Percentiles rank a stretch among this genome's conserved stretches.
Conservation (phyloP, 1,284 basidiomycete genomes). For the Tremellales sp. region DNA sequence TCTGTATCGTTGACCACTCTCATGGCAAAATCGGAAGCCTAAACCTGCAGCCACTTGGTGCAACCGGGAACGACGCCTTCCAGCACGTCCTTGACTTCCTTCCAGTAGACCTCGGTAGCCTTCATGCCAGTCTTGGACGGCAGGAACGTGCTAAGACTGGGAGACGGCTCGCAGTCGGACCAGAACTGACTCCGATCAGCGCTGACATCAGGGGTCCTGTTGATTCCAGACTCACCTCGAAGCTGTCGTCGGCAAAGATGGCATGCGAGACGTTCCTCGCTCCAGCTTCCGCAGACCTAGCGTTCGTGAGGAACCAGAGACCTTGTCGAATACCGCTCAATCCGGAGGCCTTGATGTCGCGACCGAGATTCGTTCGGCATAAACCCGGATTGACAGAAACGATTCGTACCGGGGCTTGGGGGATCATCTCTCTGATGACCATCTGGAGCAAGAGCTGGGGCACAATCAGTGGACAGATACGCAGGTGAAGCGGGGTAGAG, state of each 20-base stretch:
- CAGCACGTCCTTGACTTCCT: conserved; percentile 7
- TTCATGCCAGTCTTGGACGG: conserved; percentile 4
- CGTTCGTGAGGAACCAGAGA: conserved; percentile 1
- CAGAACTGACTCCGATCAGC: conserved; percentile 7
- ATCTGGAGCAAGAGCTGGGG: conserved; percentile 22
- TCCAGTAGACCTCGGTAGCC: conserved; percentile 5
- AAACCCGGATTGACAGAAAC: conserved; percentile 16
- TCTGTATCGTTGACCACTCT: no score
- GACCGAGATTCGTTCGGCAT: conserved; percentile 14
- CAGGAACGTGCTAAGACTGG: conserved; percentile 6
- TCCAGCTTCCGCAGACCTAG: conserved; percentile 5
- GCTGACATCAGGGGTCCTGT: background rate
- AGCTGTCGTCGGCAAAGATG: conserved; percentile 2
- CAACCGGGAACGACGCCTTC: conserved; percentile 11
- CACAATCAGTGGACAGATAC: background rate
- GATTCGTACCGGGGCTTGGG: conserved; percentile 7
- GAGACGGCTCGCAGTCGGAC: conserved; percentile 6
- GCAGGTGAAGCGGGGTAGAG: no score
- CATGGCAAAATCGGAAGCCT: no score
- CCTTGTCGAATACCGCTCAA: no score
- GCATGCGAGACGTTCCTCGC: conserved; percentile 10
- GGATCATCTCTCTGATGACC: conserved; percentile 12
- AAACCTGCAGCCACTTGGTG: conserved; percentile 3
- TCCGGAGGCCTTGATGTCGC: conserved; percentile 4
- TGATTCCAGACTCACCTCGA: conserved; percentile 11